Base-by-base conservation (phyloP, 306 rosid species). In the Senna tora region DNA sequence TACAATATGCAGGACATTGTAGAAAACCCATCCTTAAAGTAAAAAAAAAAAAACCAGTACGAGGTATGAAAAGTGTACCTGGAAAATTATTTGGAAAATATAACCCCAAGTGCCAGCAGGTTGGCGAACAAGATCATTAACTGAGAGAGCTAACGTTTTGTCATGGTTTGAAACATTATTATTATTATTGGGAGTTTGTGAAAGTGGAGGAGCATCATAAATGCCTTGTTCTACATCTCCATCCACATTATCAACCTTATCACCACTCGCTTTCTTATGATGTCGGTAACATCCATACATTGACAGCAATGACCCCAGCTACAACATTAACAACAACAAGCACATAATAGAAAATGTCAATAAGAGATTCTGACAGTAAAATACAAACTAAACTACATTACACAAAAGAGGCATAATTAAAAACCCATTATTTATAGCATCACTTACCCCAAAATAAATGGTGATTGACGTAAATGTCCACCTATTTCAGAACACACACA, bases 381-480 rank as follows among this genome's bases (percentile, higher is more conserved):
- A 47, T 19, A 54, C 8, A 6, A 12, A 70, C 7, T 49, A 6
- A 12, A 70, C 7, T 49, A 57, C 73, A 67, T 32, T 67, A 68
- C 17, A 65, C 13, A 41, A 0, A 6, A n/a, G n/a, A 46, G 22
- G 15, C 28, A 67, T 30, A 36, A 42, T 20, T 56, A 73, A 12
- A 20, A 50, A 50, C 7, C 52, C 28, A 75, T 82, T 72, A 69
- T 67, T 82, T 72, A 69, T 67, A 47, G 45, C 5, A 65, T 76
- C 33, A 80, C 90, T 82, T 82, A 95, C 99, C 96, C 96, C 99
- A 88, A 95, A 95, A 78, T 95, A 95, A 42, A 91, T 73, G 50
- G 97, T 95, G 65, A 89, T 71, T 60, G 85, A 92, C 33, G 87
- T 63, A 68, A 91, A 89, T 66, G 99, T 95, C 99, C 97, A 91